A percentile compares a stretch with the other conserved stretches of the same genome.
Evolutionary conservation across 202 grass and related monocot species (phyloP).

Genomic region (Eragrostis tef): DNA sequence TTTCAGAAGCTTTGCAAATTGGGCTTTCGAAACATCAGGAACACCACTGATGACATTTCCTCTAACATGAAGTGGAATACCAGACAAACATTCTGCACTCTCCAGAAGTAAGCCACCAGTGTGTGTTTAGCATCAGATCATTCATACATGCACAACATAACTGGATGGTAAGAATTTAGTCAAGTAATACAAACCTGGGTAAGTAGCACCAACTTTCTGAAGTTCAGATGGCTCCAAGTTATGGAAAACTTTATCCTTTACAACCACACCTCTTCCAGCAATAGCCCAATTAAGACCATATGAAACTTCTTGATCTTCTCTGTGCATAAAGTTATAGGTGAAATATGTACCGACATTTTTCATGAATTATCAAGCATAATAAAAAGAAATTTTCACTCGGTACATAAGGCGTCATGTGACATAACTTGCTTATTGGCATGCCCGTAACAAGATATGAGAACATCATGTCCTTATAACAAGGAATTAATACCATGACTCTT

Average conservation of each 20-base stretch:
- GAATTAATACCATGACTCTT: background rate
- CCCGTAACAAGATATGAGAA: background rate
- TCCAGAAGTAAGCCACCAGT: conserved; percentile 23
- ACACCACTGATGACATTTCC: conserved; percentile 54
- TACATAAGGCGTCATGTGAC: background rate
- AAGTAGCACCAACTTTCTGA: conserved; percentile 62
- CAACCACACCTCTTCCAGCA: conserved; percentile 68
- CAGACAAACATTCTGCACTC: conserved; percentile 54
- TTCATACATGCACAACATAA: background rate
- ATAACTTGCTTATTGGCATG: background rate
- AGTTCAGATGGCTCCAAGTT: conserved; percentile 70
- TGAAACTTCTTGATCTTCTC: conserved; percentile 62
- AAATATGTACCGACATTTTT: conserved; percentile 8
- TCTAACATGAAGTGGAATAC: conserved; percentile 82
- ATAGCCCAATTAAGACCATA: conserved; percentile 77
- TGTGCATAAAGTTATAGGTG: conserved; percentile 46
- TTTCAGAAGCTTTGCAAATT: conserved; percentile 90
- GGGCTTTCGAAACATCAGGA: conserved; percentile 64
- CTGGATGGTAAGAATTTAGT: background rate
- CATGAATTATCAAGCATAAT: background rate
- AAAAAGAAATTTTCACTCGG: background rate
- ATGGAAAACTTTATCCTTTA: conserved; percentile 77
- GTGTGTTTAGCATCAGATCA: conserved; percentile 30
- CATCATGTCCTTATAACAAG: background rate
- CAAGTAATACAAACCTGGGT: conserved; percentile 51